These are phyloP conservation scores for Dipodascus geniculatus DNA, from an alignment of 805 yeast genomes.

Conservation along the genomic window DNA sequence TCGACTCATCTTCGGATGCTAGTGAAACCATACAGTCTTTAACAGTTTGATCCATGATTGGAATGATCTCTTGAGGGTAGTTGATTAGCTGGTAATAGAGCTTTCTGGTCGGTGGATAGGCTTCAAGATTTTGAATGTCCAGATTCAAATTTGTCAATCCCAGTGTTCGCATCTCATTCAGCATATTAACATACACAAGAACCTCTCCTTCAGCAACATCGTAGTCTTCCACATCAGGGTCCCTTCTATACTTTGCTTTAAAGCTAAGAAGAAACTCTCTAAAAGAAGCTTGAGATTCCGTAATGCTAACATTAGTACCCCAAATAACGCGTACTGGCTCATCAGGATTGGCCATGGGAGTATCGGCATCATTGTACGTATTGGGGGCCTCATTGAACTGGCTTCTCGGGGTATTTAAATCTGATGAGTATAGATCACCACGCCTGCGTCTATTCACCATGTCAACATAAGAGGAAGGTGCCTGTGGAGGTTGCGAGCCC, in stretches of 20 bases:
- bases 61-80: slow-evolving; percentile 94
- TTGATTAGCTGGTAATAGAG: slow-evolving; percentile 77
- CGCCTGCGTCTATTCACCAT: slow-evolving; percentile 32
- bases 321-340: slow-evolving; percentile 89
- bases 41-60: slow-evolving; percentile 94
- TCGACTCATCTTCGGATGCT: slow-evolving; percentile 23
- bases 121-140: slow-evolving; percentile 69
- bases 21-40: slow-evolving; percentile 68
- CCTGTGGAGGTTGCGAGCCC: not conserved
- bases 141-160: slow-evolving; percentile 77
- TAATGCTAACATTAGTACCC: slow-evolving; percentile 96
- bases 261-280: slow-evolving; percentile 76
- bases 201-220: slow-evolving; percentile 50
- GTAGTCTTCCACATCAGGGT: slow-evolving; percentile 32
- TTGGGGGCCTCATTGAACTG: slow-evolving; percentile 42
- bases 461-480: not conserved
- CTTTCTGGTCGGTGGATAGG: slow-evolving; percentile 65
- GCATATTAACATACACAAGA: slow-evolving; percentile 57
- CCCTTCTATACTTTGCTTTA: slow-evolving; percentile 61
- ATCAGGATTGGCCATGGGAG: slow-evolving; percentile 30
- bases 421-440: slow-evolving; percentile 69
- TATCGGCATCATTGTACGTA: slow-evolving; percentile 17
- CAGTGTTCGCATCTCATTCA: slow-evolving; percentile 62
- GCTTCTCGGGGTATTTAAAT: slow-evolving; percentile 52
- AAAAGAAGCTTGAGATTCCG: slow-evolving; percentile 71